Base-by-base conservation (phyloP, 2,329 filamentous ascomycete genomes). In the Phyllosticta capitalensis region DNA sequence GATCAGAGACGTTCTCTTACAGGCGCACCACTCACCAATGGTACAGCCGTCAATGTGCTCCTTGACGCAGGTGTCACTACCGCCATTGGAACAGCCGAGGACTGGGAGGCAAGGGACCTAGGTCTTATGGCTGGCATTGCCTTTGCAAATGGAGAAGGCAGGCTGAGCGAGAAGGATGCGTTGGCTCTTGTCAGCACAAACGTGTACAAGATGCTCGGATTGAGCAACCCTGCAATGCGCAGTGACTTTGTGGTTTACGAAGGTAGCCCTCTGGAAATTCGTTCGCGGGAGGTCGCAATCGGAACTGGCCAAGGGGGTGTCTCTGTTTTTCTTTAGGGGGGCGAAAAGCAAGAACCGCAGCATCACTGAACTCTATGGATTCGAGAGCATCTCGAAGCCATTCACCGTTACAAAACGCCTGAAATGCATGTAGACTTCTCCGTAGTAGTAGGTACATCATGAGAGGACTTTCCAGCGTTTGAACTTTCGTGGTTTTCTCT, bases 1-100 rank as follows among this genome's bases (percentile, higher is more conserved):
- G 83, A 87, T 62, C 75, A 85, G 69, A 80, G 83, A 0, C 80
- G 84, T 1, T 79, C 82, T 0, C 74, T 88, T 10, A 80, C 83
- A 0, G 85, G 85, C 1, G 84, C 85, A 5, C 85, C 85, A 1
- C 75, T 88, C 0, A 85, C 84, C 0, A 85, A 86, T 64, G 83
- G 84, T 24, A 87, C 85, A 0, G 78, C 79, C 0, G 73, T 85
- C 4, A 83, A 87, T 62, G 69, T 66, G 12, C 76, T 88, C 1
- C 64, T 85, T 0, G 77, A 78, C 7, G 84, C 83, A 0, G 84
- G 84, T 1, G 84, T 87, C 0, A 67, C 72, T 2, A 76, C 81
- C 0, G 85, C 79, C 0, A 78, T 87, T 22, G 82, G 83, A 0
- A 75, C 85, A 4, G 75, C 79, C 50, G 83, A 87, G 67, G 82